Evolutionary conservation across 164 flowering plant species (phyloP).

Genomic region (Magnolia sinica): DNA sequence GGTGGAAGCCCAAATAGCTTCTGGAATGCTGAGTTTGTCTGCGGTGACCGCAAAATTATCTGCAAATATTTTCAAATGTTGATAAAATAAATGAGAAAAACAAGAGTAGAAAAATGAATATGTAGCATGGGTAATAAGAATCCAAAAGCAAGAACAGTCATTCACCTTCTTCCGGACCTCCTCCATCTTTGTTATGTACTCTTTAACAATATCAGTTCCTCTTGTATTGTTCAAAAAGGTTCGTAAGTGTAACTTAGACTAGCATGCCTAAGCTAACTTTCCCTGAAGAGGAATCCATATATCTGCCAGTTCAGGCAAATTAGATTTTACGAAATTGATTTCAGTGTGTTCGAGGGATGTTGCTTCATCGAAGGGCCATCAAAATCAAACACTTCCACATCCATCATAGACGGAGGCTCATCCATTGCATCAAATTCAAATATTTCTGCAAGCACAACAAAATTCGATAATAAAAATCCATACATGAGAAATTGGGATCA

Average conservation of each 20-base stretch:
- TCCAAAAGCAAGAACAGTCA: not conserved
- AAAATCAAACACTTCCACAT: constrained; percentile 88
- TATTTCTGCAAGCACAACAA: constrained; percentile 61
- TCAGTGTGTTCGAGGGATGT: constrained; percentile 83
- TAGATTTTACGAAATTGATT: constrained; percentile 73
- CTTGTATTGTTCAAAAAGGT: constrained; percentile 73
- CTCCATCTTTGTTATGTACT: constrained; percentile 82
- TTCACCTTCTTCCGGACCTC: constrained; percentile 92
- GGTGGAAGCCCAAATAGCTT: constrained; percentile 89
- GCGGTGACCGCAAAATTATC: constrained; percentile 85
- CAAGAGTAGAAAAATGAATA: not conserved
- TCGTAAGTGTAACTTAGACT: constrained; percentile 78
- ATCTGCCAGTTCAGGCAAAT: constrained; percentile 73
- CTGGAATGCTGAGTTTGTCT: constrained; percentile 82
- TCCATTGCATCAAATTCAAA: constrained; percentile 99
- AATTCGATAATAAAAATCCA: too few species aligned
- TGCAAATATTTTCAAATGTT: constrained; percentile 21
- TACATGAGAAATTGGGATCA: not conserved
- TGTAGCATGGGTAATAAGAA: not conserved
- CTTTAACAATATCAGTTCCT: constrained; percentile 61
- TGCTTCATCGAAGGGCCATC: constrained; percentile 98
- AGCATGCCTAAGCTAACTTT: constrained; percentile 83
- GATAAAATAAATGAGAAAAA: not conserved
- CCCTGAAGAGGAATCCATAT: constrained; percentile 90
- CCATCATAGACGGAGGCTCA: constrained; percentile 84